A percentile compares a stretch with the other conserved stretches of the same genome.
Conservation (phyloP, 2,329 filamentous ascomycete species). For the Coniella vitis region DNA sequence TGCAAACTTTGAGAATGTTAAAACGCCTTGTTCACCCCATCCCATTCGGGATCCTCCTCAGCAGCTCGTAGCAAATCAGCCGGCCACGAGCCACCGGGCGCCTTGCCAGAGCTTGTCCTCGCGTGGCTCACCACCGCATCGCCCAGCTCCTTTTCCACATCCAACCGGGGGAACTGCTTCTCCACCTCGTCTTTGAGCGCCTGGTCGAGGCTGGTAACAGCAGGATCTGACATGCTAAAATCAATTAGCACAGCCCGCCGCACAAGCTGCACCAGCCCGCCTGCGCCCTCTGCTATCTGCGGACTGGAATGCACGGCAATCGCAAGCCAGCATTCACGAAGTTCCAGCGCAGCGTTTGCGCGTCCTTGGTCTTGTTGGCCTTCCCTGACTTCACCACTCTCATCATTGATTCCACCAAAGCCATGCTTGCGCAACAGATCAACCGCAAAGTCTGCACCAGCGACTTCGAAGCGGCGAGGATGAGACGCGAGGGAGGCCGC, state of each 20-base stretch:
- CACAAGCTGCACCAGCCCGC: conserved; percentile 26
- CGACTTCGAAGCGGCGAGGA: conserved; percentile 29
- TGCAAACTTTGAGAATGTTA: not conserved
- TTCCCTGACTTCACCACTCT: too few species aligned
- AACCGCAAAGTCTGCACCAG: conserved; percentile 23
- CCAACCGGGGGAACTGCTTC: conserved; percentile 19
- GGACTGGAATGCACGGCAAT: conserved; percentile 29
- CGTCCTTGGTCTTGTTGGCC: too few species aligned
- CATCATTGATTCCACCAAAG: not conserved
- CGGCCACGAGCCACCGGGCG: conserved; percentile 20
- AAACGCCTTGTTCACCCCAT: conserved; percentile 21
- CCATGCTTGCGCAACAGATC: conserved; percentile 22
- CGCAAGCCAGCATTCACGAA: conserved; percentile 28
- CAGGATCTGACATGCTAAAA: conserved; percentile 20
- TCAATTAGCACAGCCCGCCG: conserved; percentile 27
- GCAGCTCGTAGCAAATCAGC: conserved; percentile 18
- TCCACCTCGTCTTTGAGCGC: conserved; percentile 8
- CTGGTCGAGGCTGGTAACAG: not conserved
- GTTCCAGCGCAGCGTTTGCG: conserved; percentile 17
- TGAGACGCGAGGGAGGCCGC: conserved; percentile 24
- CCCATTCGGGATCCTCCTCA: conserved; percentile 19
- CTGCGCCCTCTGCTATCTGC: conserved; percentile 31
- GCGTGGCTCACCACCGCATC: conserved; percentile 20
- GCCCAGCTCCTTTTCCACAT: conserved; percentile 22
- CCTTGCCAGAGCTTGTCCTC: conserved; percentile 16